Evolutionary conservation across 768 basidiomycete species (phyloP).

Genomic region (Grammothele lineata): DNA sequence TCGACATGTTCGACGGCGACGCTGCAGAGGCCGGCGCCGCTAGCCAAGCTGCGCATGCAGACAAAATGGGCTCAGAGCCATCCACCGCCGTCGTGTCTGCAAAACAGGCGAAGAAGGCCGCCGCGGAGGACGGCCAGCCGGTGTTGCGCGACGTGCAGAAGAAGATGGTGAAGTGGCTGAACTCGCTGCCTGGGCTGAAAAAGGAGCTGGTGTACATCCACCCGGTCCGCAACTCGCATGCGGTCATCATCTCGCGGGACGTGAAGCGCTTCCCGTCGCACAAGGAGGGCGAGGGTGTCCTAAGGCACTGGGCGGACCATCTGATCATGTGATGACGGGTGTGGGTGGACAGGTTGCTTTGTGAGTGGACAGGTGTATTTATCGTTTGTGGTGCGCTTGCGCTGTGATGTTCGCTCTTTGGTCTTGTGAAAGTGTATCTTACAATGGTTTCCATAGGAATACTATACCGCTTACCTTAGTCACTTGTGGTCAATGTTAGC

Average conservation of each 20-base stretch:
- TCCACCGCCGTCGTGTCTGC: neutral
- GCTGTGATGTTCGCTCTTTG: no score
- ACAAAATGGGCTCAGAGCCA: no score
- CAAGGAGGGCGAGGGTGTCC: slow-evolving; percentile 55
- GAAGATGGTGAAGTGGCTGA: slow-evolving; percentile 54
- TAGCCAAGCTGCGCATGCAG: no score
- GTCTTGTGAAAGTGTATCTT: no score
- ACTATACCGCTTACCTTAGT: no score
- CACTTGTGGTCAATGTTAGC: no score
- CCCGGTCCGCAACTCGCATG: slow-evolving; percentile 62
- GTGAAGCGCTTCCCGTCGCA: slow-evolving; percentile 55
- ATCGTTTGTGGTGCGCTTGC: no score
- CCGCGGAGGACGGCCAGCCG: slow-evolving; percentile 2
- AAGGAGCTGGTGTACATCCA: slow-evolving; percentile 69
- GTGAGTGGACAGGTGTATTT: no score
- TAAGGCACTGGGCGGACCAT: slow-evolving; percentile 68
- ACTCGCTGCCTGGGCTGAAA: slow-evolving; percentile 60
- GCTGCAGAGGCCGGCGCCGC: slow-evolving; percentile 10
- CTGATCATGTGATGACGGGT: slow-evolving; percentile 38
- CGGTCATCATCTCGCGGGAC: slow-evolving; percentile 67
- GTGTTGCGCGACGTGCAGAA: slow-evolving; percentile 42
- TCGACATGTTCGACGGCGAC: slow-evolving; percentile 47
- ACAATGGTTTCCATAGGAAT: no score
- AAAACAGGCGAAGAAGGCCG: neutral
- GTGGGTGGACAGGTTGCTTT: neutral